A percentile compares a stretch with the other conserved stretches of the same genome.
phyloP scores from a whole-genome alignment of 352 stramenopile species.

The Achlya hypogyna region DNA sequence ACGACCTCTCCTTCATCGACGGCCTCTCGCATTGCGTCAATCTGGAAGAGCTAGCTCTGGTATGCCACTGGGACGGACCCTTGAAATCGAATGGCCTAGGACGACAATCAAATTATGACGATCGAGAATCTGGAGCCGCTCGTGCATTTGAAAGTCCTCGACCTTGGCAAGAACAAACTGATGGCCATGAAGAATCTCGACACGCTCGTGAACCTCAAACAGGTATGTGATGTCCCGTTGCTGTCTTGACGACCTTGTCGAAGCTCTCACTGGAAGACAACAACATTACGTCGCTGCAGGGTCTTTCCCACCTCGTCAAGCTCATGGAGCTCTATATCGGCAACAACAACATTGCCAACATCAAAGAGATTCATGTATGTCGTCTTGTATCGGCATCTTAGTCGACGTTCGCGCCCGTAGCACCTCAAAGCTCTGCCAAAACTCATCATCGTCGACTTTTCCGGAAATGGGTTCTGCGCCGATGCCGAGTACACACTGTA shows the following conservation, averaged over 20 bases:
- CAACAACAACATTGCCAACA: constrained; percentile 66
- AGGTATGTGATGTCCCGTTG: background rate
- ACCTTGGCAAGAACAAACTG: constrained; percentile 74
- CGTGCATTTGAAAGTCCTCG: constrained; percentile 53
- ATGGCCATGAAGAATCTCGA: constrained; percentile 50
- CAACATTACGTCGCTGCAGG: constrained; percentile 57
- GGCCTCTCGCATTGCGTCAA: constrained; percentile 41
- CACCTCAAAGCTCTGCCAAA: constrained; percentile 72
- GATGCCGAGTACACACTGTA: constrained; percentile 69
- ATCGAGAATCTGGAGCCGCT: constrained; percentile 59
- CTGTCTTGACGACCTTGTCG: background rate
- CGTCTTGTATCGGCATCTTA: too few relatives aligned
- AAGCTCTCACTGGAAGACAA: constrained; percentile 83
- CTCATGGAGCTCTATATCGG: constrained; percentile 85
- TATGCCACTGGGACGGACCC: constrained; percentile 11
- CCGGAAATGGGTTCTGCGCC: constrained; percentile 64
- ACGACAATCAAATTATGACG: constrained; percentile 60
- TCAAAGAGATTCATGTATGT: constrained; percentile 32
- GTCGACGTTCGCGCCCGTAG: too few relatives aligned
- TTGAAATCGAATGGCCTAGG: constrained; percentile 1
- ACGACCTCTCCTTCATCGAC: constrained; percentile 49
- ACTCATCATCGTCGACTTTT: constrained; percentile 79
- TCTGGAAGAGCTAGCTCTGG: constrained; percentile 67
- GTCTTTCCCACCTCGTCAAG: constrained; percentile 44
- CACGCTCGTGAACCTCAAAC: constrained; percentile 23